Conservation (phyloP, 2,329 filamentous ascomycete genomes). For the Colletotrichum sp. region DNA sequence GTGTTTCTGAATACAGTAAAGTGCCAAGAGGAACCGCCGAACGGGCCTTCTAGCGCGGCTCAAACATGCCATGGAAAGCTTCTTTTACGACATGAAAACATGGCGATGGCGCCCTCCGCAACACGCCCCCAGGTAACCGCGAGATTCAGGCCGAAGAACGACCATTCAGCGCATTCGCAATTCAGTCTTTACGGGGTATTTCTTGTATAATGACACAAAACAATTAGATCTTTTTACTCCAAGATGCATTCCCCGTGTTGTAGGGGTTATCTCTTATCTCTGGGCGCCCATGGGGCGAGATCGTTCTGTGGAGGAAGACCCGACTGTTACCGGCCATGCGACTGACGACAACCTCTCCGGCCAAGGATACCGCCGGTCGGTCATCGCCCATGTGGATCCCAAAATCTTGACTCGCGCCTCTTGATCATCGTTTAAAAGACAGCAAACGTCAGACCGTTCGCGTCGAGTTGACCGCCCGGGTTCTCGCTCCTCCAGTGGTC, state of each 20-base stretch:
- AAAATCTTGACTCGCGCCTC: slow-evolving; percentile 8
- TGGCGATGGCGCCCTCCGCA: slow-evolving; percentile 9
- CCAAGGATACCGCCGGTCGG: neutral
- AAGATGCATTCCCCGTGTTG: slow-evolving; percentile 5
- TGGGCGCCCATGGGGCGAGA: slow-evolving; percentile 17
- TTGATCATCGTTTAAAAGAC: neutral
- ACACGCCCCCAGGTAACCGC: neutral
- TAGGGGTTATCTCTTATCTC: slow-evolving; percentile 10
- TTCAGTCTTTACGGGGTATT: neutral
- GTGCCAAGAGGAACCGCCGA: neutral
- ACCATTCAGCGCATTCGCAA: neutral
- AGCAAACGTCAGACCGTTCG: slow-evolving; percentile 3
- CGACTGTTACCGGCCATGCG: neutral
- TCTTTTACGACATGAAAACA: slow-evolving; percentile 22
- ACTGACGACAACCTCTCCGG: slow-evolving; percentile 14
- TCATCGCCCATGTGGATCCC: slow-evolving; percentile 6
- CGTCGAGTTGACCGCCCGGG: neutral
- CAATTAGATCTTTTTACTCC: slow-evolving; percentile 16
- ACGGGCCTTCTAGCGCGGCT: slow-evolving; percentile 15
- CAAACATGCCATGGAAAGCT: slow-evolving; percentile 18
- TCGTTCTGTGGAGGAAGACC: slow-evolving; percentile 15
- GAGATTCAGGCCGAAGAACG: slow-evolving; percentile 9
- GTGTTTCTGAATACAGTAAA: neutral
- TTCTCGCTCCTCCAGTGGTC: neutral
- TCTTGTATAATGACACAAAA: slow-evolving; percentile 9